These are phyloP conservation scores for Calvatia gigantea DNA, from an alignment of 768 basidiomycete genomes.

Conservation along the genomic window DNA sequence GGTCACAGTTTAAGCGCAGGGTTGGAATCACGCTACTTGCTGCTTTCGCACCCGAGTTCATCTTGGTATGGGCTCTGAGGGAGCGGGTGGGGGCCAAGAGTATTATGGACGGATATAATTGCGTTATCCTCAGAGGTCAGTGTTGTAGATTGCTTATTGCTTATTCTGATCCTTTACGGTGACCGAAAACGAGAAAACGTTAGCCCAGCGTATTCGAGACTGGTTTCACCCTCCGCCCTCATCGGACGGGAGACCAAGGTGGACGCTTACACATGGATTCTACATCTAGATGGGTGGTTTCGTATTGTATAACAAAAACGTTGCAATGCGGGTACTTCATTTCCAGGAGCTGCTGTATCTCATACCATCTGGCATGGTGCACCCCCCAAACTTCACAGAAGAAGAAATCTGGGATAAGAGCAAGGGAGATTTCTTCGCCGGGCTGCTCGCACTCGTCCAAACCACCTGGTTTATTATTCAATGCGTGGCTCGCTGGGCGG, in stretches of 20 bases:
- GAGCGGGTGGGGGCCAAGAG: neutral
- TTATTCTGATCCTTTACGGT: too few species aligned
- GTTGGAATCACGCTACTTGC: neutral
- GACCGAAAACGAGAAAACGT: too few species aligned
- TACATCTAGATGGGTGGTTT: slow-evolving; percentile 3
- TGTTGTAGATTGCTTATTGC: too few species aligned
- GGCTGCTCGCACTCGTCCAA: slow-evolving; percentile 19
- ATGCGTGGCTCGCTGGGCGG: neutral
- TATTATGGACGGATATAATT: neutral
- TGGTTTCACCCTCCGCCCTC: too few species aligned
- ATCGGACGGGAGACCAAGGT: neutral
- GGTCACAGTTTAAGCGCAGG: neutral
- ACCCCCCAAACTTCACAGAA: neutral
- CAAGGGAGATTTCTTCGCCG: slow-evolving; percentile 22
- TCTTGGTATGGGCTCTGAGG: slow-evolving; percentile 8
- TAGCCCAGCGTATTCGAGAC: too few species aligned
- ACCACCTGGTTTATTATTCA: slow-evolving; percentile 19
- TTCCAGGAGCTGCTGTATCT: neutral
- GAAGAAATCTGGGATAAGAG: slow-evolving; percentile 17
- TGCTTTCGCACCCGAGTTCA: neutral
- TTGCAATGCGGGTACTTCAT: neutral
- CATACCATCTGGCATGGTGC: neutral
- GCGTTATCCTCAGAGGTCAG: neutral
- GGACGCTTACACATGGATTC: neutral
- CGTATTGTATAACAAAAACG: neutral